A percentile compares a stretch with the other conserved stretches of the same genome.
Conservation (phyloP, 208 protist species). For the Naegleria lovaniensis region DNA sequence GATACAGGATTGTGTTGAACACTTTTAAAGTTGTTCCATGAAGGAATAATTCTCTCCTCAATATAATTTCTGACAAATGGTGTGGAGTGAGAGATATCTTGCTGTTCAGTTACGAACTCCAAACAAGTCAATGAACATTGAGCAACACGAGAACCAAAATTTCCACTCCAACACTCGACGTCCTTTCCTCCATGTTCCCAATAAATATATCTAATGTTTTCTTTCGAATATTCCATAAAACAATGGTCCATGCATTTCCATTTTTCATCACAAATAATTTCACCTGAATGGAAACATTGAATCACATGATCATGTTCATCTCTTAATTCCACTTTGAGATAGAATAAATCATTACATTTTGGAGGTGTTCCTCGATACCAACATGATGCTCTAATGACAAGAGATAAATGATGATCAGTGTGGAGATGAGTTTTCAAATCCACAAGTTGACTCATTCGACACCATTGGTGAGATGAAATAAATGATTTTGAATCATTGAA, state of each 20-base stretch:
- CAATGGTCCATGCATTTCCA: background rate
- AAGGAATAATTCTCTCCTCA: background rate
- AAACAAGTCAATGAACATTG: background rate
- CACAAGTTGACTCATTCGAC: background rate
- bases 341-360: background rate
- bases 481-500: background rate
- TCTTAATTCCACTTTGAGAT: background rate
- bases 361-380: conserved; percentile 8
- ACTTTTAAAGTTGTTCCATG: no score
- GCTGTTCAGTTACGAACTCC: background rate
- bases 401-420: no score
- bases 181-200: background rate
- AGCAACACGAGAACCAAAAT: background rate
- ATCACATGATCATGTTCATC: background rate
- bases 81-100: background rate
- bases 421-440: background rate
- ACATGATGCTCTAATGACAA: background rate
- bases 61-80: background rate
- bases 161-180: background rate
- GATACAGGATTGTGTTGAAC: no score
- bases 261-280: background rate
- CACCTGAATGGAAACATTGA: background rate
- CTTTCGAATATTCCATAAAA: background rate
- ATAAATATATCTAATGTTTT: background rate
- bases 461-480: background rate